Conservation (phyloP, 2,329 filamentous ascomycete genomes). For the Colletotrichum nymphaeae region DNA sequence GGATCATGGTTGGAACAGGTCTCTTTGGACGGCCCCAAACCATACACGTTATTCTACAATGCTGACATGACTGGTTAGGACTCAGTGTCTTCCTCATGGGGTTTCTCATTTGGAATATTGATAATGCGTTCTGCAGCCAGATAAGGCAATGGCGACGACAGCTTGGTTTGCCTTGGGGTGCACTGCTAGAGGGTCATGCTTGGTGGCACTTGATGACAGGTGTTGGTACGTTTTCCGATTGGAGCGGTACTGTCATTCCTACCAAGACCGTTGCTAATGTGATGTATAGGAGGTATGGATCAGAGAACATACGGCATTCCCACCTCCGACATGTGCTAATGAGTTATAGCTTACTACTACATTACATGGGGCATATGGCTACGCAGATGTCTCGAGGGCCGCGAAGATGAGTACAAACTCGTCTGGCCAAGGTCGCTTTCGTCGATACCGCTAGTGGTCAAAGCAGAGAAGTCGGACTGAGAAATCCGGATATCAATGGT, state of each 20-base stretch:
- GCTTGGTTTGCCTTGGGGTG: constrained; percentile 82
- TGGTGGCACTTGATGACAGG: constrained; percentile 86
- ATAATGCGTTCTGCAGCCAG: constrained; percentile 79
- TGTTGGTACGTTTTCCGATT: constrained; percentile 58
- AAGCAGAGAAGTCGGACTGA: constrained; percentile 43
- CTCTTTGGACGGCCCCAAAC: constrained; percentile 30
- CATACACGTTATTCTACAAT: not conserved
- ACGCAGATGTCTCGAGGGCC: constrained; percentile 78
- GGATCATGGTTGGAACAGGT: constrained; percentile 75
- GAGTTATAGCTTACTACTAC: constrained; percentile 76
- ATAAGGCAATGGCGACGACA: constrained; percentile 74
- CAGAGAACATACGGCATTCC: not conserved
- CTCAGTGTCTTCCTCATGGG: constrained; percentile 79
- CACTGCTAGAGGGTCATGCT: constrained; percentile 70
- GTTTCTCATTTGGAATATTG: constrained; percentile 82
- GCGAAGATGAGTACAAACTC: constrained; percentile 77
- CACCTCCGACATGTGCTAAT: constrained; percentile 13
- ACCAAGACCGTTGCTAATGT: constrained; percentile 39
- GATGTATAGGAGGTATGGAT: constrained; percentile 40
- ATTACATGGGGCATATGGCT: constrained; percentile 88
- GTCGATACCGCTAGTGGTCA: constrained; percentile 61
- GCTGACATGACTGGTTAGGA: constrained; percentile 53
- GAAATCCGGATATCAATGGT: not conserved
- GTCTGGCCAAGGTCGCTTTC: constrained; percentile 74
- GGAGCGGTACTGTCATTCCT: not conserved